Percentiles rank a stretch among this genome's conserved stretches.
Evolutionary conservation across 2,329 filamentous ascomycete genomes (phyloP).

Genomic region (Diaporthe batatas): DNA sequence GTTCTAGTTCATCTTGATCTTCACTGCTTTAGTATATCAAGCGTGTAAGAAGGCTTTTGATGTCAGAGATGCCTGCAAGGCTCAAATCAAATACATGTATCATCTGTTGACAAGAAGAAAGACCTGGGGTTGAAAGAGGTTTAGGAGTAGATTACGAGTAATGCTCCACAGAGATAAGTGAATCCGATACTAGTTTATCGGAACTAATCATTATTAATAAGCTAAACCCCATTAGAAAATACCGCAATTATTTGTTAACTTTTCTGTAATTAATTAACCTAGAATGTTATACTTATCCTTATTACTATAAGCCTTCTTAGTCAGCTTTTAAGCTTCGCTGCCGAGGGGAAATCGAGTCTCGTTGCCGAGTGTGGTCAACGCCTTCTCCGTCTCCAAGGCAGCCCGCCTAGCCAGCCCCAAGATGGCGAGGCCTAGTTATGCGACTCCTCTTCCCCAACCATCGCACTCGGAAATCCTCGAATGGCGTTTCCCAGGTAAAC

Average conservation of each 20-base stretch:
- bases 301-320: too few species aligned
- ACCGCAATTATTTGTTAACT: too few species aligned
- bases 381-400: background rate
- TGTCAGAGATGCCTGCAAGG: background rate
- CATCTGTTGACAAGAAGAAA: background rate
- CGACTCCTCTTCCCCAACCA: conserved; percentile 59
- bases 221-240: background rate
- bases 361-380: background rate
- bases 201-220: background rate
- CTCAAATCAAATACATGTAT: background rate
- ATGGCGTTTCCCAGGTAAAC: conserved; percentile 60
- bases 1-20: background rate
- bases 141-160: too few species aligned
- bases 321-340: background rate
- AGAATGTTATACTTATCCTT: background rate
- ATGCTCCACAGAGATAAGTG: too few species aligned
- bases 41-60: background rate
- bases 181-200: too few species aligned
- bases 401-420: too few species aligned
- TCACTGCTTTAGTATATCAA: background rate
- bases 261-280: too few species aligned
- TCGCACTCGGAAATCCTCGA: conserved; percentile 59
- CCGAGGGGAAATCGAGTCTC: background rate
- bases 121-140: background rate
- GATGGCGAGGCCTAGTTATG: conserved; percentile 50